Conservation (phyloP, 495 filamentous ascomycete species). For the Umbilicaria muhlenbergii region DNA sequence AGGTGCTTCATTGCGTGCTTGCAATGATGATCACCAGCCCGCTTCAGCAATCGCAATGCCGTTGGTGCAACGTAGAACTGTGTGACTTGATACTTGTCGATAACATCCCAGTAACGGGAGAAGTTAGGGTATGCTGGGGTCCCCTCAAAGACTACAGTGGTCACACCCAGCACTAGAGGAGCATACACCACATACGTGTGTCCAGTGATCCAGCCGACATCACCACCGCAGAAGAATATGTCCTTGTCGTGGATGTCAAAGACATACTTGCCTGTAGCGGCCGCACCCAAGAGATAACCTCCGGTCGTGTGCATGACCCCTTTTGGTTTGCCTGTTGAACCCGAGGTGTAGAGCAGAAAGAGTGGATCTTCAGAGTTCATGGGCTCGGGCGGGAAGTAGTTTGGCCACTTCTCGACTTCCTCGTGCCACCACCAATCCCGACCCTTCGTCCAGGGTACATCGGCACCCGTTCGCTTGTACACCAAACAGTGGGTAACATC, state of each 20-base stretch:
- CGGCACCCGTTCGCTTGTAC: conserved; percentile 88
- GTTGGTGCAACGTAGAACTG: conserved; percentile 99
- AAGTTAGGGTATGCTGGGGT: conserved; percentile 96
- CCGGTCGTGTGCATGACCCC: conserved; percentile 97
- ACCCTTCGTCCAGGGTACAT: conserved; percentile 78
- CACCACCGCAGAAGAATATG: conserved; percentile 91
- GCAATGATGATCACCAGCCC: conserved; percentile 83
- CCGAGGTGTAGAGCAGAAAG: conserved; percentile 95
- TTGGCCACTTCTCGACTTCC: conserved; percentile 88
- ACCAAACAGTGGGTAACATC: conserved; percentile 75
- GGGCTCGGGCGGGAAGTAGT: conserved; percentile 71
- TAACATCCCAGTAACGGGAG: conserved; percentile 97
- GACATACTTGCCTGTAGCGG: conserved; percentile 90
- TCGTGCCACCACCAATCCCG: conserved; percentile 98
- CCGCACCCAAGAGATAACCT: conserved; percentile 85
- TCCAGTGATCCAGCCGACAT: conserved; percentile 99
- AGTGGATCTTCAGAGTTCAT: conserved; percentile 91
- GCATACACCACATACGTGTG: conserved; percentile 99
- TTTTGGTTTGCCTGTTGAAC: conserved; percentile 96
- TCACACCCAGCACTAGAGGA: conserved; percentile 77
- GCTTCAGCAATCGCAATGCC: conserved; percentile 82
- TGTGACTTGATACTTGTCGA: conserved; percentile 85
- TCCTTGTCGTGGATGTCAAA: conserved; percentile 95
- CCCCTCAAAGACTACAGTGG: conserved; percentile 97
- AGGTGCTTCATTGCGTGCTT: conserved; percentile 79